phyloP scores from a whole-genome alignment of 768 basidiomycete species.

The Hericium rajendrae region DNA sequence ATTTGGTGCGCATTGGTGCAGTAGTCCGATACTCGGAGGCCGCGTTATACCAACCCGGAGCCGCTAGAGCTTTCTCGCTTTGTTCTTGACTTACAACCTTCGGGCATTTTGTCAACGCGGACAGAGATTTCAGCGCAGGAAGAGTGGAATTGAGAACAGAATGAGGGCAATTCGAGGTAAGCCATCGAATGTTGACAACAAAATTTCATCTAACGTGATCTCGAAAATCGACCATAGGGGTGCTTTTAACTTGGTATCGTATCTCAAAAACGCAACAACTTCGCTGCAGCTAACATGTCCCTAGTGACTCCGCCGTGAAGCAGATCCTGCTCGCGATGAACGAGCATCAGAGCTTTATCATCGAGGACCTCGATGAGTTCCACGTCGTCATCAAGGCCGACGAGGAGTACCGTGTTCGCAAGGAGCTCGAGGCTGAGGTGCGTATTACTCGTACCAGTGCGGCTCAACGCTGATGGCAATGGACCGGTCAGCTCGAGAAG shows the following conservation, averaged over 20 bases:
- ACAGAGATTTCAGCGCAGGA: too few relatives aligned
- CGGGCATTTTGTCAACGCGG: too few relatives aligned
- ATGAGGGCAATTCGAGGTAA: slow-evolving; percentile 1
- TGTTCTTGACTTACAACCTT: too few relatives aligned
- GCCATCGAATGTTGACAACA: not conserved
- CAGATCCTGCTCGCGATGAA: slow-evolving; percentile 80
- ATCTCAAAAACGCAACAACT: not conserved
- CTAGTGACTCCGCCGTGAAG: slow-evolving; percentile 81
- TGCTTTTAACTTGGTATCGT: slow-evolving; percentile 58
- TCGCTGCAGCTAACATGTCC: not conserved
- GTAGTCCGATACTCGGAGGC: too few relatives aligned
- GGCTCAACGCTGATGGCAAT: not conserved
- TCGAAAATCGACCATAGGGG: slow-evolving; percentile 30
- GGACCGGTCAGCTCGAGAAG: slow-evolving; percentile 58
- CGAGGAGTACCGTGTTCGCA: slow-evolving; percentile 63
- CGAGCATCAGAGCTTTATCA: slow-evolving; percentile 70
- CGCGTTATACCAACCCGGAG: too few relatives aligned
- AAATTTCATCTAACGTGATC: not conserved
- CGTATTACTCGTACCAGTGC: slow-evolving; percentile 11
- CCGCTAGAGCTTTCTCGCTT: too few relatives aligned
- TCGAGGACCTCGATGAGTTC: slow-evolving; percentile 79
- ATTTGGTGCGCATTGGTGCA: too few relatives aligned
- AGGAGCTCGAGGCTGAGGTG: slow-evolving; percentile 71
- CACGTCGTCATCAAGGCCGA: slow-evolving; percentile 81
- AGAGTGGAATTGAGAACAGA: not conserved